Evolutionary conservation across 768 basidiomycete species (phyloP).

Genomic region (Tulasnella sp.): DNA sequence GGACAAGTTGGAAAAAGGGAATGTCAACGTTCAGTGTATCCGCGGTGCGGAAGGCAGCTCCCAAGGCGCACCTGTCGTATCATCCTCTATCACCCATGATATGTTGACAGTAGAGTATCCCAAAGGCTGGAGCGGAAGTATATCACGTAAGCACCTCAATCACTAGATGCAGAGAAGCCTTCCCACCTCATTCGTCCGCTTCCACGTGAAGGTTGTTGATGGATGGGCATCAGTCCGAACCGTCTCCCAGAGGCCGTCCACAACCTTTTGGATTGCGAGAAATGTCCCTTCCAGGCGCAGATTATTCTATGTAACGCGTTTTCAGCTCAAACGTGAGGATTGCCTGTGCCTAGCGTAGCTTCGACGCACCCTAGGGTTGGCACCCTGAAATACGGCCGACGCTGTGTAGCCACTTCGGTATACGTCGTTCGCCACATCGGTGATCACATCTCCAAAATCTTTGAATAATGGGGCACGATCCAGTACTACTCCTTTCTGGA

Average conservation of each 20-base stretch:
- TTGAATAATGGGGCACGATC: constrained; percentile 48
- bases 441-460: constrained; percentile 50
- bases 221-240: constrained; percentile 71
- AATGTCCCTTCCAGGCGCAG: constrained; percentile 63
- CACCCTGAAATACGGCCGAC: constrained; percentile 55
- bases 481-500: constrained; percentile 49
- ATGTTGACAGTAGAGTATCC: constrained; percentile 57
- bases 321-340: not conserved
- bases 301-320: constrained; percentile 46
- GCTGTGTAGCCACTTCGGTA: constrained; percentile 54
- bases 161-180: not conserved
- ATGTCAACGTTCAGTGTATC: no score
- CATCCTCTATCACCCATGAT: constrained; percentile 57
- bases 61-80: constrained; percentile 20
- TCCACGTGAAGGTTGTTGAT: constrained; percentile 60
- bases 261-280: constrained; percentile 50
- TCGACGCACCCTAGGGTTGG: constrained; percentile 56
- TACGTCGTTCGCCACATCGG: constrained; percentile 39
- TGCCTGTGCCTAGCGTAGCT: not conserved
- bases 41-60: not conserved
- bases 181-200: constrained; percentile 40
- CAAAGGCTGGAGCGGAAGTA: constrained; percentile 33
- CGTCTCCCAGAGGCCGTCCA: constrained; percentile 40
- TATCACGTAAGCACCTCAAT: not conserved
- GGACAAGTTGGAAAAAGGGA: no score